Percentiles rank a stretch among this genome's conserved stretches.
phyloP scores from a whole-genome alignment of 305 asterid species.

The Euphrasia arctica region DNA sequence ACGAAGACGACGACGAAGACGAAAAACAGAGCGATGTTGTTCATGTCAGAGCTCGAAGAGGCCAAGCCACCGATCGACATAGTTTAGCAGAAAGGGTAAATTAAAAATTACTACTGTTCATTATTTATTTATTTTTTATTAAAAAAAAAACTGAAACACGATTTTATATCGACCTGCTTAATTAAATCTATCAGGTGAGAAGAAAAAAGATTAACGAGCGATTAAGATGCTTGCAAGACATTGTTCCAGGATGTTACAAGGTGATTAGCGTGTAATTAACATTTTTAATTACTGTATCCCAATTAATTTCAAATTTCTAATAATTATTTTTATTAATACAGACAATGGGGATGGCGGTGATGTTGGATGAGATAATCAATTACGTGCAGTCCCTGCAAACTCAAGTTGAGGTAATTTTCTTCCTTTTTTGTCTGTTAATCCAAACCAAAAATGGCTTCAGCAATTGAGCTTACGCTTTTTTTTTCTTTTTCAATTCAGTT shows the following conservation, averaged over 20 bases:
- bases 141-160: not conserved
- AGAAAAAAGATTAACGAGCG: conserved; percentile 82
- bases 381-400: conserved; percentile 72
- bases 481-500: conserved; percentile 39
- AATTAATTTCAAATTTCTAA: not conserved
- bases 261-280: conserved; percentile 27
- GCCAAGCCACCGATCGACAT: conserved; percentile 95
- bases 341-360: conserved; percentile 87
- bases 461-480: not conserved
- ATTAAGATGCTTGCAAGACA: conserved; percentile 77
- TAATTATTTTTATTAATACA: conserved; percentile 21
- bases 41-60: conserved; percentile 89
- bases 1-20: conserved; percentile 29
- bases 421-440: not conserved
- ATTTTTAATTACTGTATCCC: not conserved
- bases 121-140: not conserved
- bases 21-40: conserved; percentile 51
- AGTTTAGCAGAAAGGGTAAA: conserved; percentile 92
- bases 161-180: not conserved
- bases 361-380: conserved; percentile 74
- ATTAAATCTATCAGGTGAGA: conserved; percentile 50
- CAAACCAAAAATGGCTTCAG: not conserved
- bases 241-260: conserved; percentile 96
- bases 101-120: no score
- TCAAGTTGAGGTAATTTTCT: conserved; percentile 60